These are phyloP conservation scores for Suhomyces atakaporum DNA, from an alignment of 1,139 yeast species.

Conservation along the genomic window DNA sequence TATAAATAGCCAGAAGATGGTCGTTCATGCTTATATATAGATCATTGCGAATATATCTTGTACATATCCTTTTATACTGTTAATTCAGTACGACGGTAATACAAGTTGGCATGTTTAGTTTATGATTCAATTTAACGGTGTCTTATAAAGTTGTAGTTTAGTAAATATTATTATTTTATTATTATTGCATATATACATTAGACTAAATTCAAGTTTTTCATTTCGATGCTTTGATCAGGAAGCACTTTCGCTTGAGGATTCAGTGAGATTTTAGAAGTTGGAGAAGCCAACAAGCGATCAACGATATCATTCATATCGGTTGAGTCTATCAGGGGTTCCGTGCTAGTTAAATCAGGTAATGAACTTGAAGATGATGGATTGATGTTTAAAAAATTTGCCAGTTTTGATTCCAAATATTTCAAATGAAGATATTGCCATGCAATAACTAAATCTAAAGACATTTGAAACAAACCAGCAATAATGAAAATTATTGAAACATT, in stretches of 20 bases:
- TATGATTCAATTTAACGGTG: neutral
- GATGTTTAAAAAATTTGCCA: neutral
- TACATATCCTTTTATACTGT: constrained; percentile 7
- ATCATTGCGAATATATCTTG: constrained; percentile 11
- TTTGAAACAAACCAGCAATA: constrained; percentile 79
- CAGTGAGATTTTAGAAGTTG: neutral
- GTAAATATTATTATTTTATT: too few species aligned
- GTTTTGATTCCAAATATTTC: constrained; percentile 20
- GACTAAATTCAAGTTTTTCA: constrained; percentile 8
- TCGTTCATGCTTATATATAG: constrained; percentile 9
- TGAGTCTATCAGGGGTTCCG: constrained; percentile 4
- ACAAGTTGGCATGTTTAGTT: neutral
- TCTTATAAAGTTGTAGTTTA: too few species aligned
- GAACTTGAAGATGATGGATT: neutral
- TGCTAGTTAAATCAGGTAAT: constrained; percentile 2
- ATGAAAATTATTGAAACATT: constrained; percentile 70
- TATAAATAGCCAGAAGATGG: constrained; percentile 8
- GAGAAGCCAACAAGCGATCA: constrained; percentile 6
- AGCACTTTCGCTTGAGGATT: constrained; percentile 3
- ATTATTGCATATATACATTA: constrained; percentile 4
- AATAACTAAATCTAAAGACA: constrained; percentile 71
- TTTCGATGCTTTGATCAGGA: constrained; percentile 12
- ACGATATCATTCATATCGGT: constrained; percentile 11
- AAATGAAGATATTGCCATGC: constrained; percentile 74
- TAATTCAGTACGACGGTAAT: neutral